These are phyloP conservation scores for Linnemannia schmuckeri DNA, from an alignment of 192 early-diverging fungal genomes.

Conservation along the genomic window DNA sequence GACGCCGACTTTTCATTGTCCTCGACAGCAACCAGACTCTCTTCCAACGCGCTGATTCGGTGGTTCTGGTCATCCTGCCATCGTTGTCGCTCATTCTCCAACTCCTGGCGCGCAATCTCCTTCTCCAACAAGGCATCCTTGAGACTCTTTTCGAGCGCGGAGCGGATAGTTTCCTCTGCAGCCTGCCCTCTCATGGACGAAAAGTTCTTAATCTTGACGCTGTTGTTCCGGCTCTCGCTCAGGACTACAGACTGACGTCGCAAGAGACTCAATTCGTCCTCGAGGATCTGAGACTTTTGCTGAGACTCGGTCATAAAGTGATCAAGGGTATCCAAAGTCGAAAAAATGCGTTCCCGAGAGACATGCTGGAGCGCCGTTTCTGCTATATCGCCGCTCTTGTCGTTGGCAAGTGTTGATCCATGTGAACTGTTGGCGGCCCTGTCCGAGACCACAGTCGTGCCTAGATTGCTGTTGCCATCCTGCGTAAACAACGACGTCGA, in stretches of 20 bases:
- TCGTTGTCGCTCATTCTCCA: conserved; percentile 49
- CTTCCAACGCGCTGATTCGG: conserved; percentile 39
- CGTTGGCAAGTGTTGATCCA: not conserved
- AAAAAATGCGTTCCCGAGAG: conserved; percentile 29
- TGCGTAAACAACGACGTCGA: conserved; percentile 25
- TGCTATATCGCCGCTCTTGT: not conserved
- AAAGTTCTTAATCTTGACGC: conserved; percentile 35
- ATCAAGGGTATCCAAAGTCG: conserved; percentile 50
- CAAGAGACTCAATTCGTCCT: conserved; percentile 40
- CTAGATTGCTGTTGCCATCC: not conserved
- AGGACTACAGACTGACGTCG: conserved; percentile 33
- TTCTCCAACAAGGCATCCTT: conserved; percentile 56
- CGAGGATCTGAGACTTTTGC: conserved; percentile 42
- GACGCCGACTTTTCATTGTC: conserved; percentile 16
- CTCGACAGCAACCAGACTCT: conserved; percentile 47
- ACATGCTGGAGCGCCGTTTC: not conserved
- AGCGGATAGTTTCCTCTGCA: conserved; percentile 39
- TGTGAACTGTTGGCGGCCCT: not conserved
- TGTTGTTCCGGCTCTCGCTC: conserved; percentile 43
- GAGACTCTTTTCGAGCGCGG: conserved; percentile 46
- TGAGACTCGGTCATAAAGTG: conserved; percentile 32
- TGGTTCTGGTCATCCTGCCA: conserved; percentile 50
- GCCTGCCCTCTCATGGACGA: not conserved
- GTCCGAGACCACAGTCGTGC: not conserved
- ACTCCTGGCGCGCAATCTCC: conserved; percentile 42